A percentile compares a stretch with the other conserved stretches of the same genome.
These are phyloP conservation scores for Stagonosporopsis tanaceti DNA, from an alignment of 2,329 filamentous ascomycete genomes.

Conservation along the genomic window DNA sequence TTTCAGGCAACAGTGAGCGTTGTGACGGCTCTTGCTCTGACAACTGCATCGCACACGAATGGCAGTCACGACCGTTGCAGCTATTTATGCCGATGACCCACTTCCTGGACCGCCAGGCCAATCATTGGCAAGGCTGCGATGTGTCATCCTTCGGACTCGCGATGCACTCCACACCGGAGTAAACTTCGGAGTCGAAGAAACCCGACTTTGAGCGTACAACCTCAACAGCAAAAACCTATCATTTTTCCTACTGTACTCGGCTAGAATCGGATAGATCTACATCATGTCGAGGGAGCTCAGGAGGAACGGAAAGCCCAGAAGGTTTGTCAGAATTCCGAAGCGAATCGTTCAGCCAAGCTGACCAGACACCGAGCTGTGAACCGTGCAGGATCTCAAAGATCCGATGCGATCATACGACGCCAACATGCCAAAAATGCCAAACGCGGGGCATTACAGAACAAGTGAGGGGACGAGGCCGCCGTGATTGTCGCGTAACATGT, in stretches of 20 bases:
- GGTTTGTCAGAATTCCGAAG: constrained; percentile 30
- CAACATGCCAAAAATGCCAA: constrained; percentile 46
- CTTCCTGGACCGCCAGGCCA: background rate
- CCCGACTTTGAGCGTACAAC: background rate
- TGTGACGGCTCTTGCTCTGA: background rate
- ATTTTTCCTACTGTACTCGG: background rate
- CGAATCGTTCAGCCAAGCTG: constrained; percentile 22
- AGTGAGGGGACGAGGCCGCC: constrained; percentile 28
- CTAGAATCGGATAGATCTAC: constrained; percentile 7
- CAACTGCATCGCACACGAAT: background rate
- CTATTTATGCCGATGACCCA: constrained; percentile 3
- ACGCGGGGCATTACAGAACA: constrained; percentile 43
- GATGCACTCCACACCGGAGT: constrained; percentile 16
- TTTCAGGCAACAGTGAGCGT: constrained; percentile 1
- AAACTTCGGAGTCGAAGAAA: constrained; percentile 14
- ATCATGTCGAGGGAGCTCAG: constrained; percentile 38
- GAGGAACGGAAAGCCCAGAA: constrained; percentile 46
- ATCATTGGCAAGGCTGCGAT: background rate
- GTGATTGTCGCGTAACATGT: background rate
- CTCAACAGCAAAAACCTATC: constrained; percentile 7
- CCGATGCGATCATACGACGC: constrained; percentile 45
- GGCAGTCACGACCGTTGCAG: background rate
- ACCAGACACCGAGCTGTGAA: constrained; percentile 40
- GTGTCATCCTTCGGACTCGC: constrained; percentile 12
- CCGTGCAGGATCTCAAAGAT: constrained; percentile 49